Evolutionary conservation across 2,329 filamentous ascomycete genomes (phyloP).

Genomic region (Ophiostoma angusticollis): DNA sequence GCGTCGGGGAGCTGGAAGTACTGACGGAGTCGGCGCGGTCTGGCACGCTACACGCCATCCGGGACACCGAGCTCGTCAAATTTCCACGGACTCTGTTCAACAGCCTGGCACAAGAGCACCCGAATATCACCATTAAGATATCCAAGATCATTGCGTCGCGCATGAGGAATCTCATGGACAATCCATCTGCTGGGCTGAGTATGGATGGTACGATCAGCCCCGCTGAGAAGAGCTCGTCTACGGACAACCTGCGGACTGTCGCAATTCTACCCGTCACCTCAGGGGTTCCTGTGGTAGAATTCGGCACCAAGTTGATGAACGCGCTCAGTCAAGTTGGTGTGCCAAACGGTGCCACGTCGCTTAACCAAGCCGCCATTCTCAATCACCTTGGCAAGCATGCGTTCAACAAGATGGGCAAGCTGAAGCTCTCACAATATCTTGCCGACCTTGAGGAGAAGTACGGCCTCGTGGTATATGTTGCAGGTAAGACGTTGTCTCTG

Average conservation of each 20-base stretch:
- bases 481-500: conserved; percentile 37
- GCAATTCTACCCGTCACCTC: conserved; percentile 81
- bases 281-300: conserved; percentile 89
- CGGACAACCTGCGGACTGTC: conserved; percentile 83
- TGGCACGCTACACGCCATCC: conserved; percentile 86
- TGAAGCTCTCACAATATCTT: conserved; percentile 90
- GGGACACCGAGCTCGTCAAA: conserved; percentile 91
- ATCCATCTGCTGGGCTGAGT: conserved; percentile 54
- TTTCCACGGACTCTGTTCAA: conserved; percentile 95
- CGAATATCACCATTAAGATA: conserved; percentile 96
- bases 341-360: conserved; percentile 75
- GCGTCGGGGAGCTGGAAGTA: conserved; percentile 91
- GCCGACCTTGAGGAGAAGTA: conserved; percentile 97
- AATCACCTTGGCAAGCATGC: conserved; percentile 93
- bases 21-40: conserved; percentile 88
- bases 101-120: conserved; percentile 91
- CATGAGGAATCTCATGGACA: conserved; percentile 80
- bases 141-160: conserved; percentile 95
- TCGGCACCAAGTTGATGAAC: conserved; percentile 76
- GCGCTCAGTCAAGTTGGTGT: conserved; percentile 83
- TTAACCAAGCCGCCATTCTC: conserved; percentile 87
- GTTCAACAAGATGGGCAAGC: conserved; percentile 93
- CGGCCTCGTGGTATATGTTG: conserved; percentile 86
- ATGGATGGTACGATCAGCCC: conserved; percentile 49
- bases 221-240: conserved; percentile 63